Percentiles rank a stretch among this genome's conserved stretches.
Evolutionary conservation across 2,329 filamentous ascomycete genomes (phyloP).

Genomic region (Xylaria hypoxylon): DNA sequence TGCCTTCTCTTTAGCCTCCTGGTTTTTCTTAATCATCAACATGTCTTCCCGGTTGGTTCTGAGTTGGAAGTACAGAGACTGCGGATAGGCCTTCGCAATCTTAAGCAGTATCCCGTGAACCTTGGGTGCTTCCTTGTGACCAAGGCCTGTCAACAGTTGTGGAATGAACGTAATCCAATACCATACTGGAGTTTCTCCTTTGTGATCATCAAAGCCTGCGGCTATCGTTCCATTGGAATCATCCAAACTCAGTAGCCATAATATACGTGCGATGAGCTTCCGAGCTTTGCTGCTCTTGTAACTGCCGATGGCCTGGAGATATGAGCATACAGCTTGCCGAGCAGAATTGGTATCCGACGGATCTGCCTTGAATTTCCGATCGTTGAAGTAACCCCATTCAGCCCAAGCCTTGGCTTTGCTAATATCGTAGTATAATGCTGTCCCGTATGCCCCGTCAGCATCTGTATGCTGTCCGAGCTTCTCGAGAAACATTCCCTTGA

Average conservation of each 20-base stretch:
- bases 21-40: slow-evolving; percentile 88
- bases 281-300: slow-evolving; percentile 98
- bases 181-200: slow-evolving; percentile 97
- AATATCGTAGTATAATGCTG: slow-evolving; percentile 95
- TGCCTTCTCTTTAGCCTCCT: slow-evolving; percentile 77
- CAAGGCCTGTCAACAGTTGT: slow-evolving; percentile 90
- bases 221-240: slow-evolving; percentile 86
- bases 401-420: slow-evolving; percentile 97
- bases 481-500: slow-evolving; percentile 99
- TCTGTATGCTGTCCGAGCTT: slow-evolving; percentile 92
- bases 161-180: slow-evolving; percentile 99
- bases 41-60: slow-evolving; percentile 95
- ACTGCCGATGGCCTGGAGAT: slow-evolving; percentile 92
- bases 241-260: slow-evolving; percentile 96
- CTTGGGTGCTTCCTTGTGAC: slow-evolving; percentile 89
- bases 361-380: slow-evolving; percentile 94
- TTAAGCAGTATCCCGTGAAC: slow-evolving; percentile 88
- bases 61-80: slow-evolving; percentile 95
- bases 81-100: slow-evolving; percentile 95
- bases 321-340: slow-evolving; percentile 93
- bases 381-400: slow-evolving; percentile 99
- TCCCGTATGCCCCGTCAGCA: slow-evolving; percentile 93
- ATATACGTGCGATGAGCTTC: slow-evolving; percentile 90
- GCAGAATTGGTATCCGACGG: slow-evolving; percentile 84
- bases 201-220: slow-evolving; percentile 92